These are phyloP conservation scores for Aspergillus hortae DNA, from an alignment of 2,329 filamentous ascomycete species.

Conservation along the genomic window DNA sequence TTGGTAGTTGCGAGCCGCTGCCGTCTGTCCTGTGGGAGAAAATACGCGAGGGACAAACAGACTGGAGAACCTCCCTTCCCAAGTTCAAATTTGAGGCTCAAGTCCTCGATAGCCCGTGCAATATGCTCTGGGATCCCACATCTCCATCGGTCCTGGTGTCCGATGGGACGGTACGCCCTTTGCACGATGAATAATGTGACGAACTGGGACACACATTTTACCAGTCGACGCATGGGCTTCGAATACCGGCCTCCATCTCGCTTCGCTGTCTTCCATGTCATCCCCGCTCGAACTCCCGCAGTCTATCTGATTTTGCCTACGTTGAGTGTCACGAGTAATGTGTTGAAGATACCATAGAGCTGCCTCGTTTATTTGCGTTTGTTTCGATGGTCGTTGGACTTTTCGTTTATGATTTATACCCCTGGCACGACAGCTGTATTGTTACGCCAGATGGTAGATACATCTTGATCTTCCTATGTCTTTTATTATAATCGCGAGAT, in stretches of 20 bases:
- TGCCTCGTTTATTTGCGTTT: conserved; percentile 2
- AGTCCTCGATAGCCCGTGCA: no score
- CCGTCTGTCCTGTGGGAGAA: background rate
- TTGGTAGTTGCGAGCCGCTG: background rate
- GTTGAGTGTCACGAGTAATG: conserved; percentile 12
- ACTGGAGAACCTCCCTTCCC: no score
- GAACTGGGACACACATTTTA: no score
- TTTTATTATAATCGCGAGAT: no score
- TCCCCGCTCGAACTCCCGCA: background rate
- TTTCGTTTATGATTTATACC: conserved; percentile 6
- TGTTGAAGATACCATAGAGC: conserved; percentile 14
- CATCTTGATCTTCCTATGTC: background rate
- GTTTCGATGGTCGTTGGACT: background rate
- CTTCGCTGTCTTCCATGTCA: background rate
- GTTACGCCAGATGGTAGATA: conserved; percentile 15
- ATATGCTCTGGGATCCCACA: background rate
- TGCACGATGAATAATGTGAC: background rate
- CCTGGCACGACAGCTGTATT: conserved; percentile 10
- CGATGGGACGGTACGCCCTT: background rate
- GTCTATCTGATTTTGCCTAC: background rate
- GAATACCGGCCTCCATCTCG: no score
- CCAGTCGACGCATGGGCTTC: no score
- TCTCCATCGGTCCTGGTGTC: background rate
- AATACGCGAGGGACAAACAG: background rate
- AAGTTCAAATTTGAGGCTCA: no score